Conservation (phyloP, 192 early-diverging fungal genomes). For the Podila horticola region DNA sequence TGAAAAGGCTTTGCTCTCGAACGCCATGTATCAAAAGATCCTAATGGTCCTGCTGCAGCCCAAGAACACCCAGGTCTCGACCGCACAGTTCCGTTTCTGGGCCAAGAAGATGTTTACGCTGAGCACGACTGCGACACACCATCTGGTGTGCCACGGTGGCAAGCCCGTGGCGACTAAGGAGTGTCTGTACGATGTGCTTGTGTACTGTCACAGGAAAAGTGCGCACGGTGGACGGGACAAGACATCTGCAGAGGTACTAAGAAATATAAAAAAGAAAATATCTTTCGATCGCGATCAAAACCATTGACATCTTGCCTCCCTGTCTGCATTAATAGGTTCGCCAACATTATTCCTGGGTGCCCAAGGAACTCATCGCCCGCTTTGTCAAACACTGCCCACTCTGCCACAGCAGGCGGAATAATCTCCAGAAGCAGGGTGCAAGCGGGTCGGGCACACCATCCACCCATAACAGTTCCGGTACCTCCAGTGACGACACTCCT, state of each 20-base stretch:
- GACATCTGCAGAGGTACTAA: constrained; percentile 65
- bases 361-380: constrained; percentile 59
- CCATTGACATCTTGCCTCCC: too few relatives aligned
- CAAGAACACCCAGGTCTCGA: constrained; percentile 61
- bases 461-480: neutral
- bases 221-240: constrained; percentile 65
- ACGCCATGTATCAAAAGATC: constrained; percentile 60
- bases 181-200: constrained; percentile 59
- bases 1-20: constrained; percentile 61
- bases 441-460: neutral
- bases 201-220: constrained; percentile 59
- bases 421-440: constrained; percentile 15
- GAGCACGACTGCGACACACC: constrained; percentile 34
- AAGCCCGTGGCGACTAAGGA: constrained; percentile 64
- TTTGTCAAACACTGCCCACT: constrained; percentile 59
- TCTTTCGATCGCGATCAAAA: neutral
- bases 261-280: neutral
- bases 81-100: constrained; percentile 66
- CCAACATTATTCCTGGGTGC: constrained; percentile 58
- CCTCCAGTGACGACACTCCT: neutral
- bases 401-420: constrained; percentile 50
- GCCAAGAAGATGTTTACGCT: constrained; percentile 67
- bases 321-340: constrained; percentile 41
- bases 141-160: constrained; percentile 59
- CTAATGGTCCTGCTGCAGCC: constrained; percentile 61